These are phyloP conservation scores for Aphanoascus verrucosus DNA, from an alignment of 2,329 filamentous ascomycete species.

Conservation along the genomic window DNA sequence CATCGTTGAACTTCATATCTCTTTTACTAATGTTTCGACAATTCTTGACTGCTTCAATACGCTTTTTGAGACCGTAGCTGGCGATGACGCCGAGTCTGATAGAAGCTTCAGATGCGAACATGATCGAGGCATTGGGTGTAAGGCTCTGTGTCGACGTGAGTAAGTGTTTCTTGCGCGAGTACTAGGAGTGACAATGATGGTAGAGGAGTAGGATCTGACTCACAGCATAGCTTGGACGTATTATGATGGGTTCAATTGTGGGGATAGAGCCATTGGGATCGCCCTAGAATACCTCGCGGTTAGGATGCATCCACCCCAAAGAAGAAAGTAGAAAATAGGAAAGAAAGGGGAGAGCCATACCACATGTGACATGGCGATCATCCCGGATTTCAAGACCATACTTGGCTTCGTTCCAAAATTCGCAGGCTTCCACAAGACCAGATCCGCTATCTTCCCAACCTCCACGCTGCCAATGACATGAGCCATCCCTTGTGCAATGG, in stretches of 20 bases:
- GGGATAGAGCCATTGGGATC: slow-evolving; percentile 78
- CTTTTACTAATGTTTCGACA: slow-evolving; percentile 67
- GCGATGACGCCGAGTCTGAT: slow-evolving; percentile 56
- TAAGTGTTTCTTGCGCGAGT: background rate
- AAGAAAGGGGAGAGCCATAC: slow-evolving; percentile 38
- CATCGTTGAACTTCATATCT: slow-evolving; percentile 85
- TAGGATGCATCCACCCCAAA: background rate
- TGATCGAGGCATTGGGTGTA: slow-evolving; percentile 61
- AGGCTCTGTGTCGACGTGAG: slow-evolving; percentile 23
- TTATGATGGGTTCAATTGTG: slow-evolving; percentile 72
- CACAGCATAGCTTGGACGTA: slow-evolving; percentile 73
- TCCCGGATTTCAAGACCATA: slow-evolving; percentile 73
- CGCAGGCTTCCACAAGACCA: slow-evolving; percentile 75
- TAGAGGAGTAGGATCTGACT: slow-evolving; percentile 15
- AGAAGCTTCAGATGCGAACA: slow-evolving; percentile 70
- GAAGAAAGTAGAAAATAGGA: background rate
- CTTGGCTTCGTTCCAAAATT: slow-evolving; percentile 81
- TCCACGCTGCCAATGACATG: slow-evolving; percentile 81
- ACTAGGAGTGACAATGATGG: background rate
- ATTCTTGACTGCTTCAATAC: slow-evolving; percentile 65
- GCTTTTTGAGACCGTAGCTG: slow-evolving; percentile 66
- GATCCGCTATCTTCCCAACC: slow-evolving; percentile 77
- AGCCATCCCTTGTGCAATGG: slow-evolving; percentile 78
- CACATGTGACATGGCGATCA: slow-evolving; percentile 78
- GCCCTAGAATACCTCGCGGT: slow-evolving; percentile 41